Evolutionary conservation across 805 yeast genomes (phyloP), one percentile per base, ranked within the genome.

Genomic region (Wickerhamomyces tratensis): DNA sequence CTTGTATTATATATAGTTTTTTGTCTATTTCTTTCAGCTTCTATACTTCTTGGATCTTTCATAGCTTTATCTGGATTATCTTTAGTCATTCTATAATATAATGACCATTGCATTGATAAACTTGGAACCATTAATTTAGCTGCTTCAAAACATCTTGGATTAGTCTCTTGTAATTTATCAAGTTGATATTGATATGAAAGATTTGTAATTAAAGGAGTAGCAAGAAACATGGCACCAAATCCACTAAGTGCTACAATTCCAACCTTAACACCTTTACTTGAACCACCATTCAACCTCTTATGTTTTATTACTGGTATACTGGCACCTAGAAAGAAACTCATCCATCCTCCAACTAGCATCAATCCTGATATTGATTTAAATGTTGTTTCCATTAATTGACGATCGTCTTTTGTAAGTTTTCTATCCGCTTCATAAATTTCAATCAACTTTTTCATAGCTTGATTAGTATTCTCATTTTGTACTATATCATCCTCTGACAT

Each of bases 41-140:
- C 56, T 48, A 60, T 50, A 0, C 53, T 51, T 50, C 69, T 61
- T 6, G 88, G 88, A 51, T 81, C 82, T 42, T 72, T 72, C 49
- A 81, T 59, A 35, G 73, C 64, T 39, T 67, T 66, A 20, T 65
- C 67, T 0, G 81, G 77, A 49, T 80, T 73, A 14, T 65, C 65
- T 35, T 68, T 63, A 0, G 84, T 71, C 45, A 67, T 58, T 39
- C 66, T 62, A 55, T 73, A 81, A 56, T 82, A 82, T 25, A 68
- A 51, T 36, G 72, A 62, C 78, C 79, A 75, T 52, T 55, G 61
- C 2, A 66, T 51, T 6, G 69, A 55, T 37, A 62, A 58, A 0
- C 58, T 61, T 10, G 59, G 58, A 29, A 56, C 53, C 15, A 68
- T 44, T 25, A 64, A 43, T 12, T 52, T 44, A 3, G 58, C 54